Evolutionary conservation across 2,329 filamentous ascomycete genomes (phyloP).

Genomic region (Penicillium sp.): DNA sequence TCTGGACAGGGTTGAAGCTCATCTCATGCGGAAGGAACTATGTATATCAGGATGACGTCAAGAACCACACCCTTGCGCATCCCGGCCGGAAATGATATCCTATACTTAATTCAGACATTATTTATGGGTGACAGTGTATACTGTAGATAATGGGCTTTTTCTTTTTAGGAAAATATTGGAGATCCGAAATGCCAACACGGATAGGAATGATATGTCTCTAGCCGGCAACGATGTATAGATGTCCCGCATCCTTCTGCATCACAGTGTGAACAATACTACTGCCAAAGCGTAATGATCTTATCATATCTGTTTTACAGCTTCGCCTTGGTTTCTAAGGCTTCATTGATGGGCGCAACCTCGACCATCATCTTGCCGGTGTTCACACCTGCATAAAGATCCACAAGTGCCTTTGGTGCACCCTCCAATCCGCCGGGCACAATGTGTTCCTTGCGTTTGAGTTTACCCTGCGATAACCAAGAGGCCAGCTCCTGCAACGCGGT

Average conservation of each 20-base stretch:
- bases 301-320: conserved; percentile 35
- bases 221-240: neutral
- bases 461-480: conserved; percentile 66
- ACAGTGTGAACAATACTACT: neutral
- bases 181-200: neutral
- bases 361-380: conserved; percentile 65
- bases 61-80: neutral
- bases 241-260: neutral
- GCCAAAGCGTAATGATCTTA: neutral
- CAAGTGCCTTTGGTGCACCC: conserved; percentile 59
- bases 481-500: conserved; percentile 58
- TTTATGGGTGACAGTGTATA: no score
- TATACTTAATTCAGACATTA: no score
- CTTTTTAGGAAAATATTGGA: neutral
- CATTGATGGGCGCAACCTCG: conserved; percentile 37
- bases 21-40: neutral
- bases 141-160: neutral
- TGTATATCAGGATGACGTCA: conserved; percentile 3
- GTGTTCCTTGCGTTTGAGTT: conserved; percentile 66
- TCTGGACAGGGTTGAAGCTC: neutral
- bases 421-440: conserved; percentile 65
- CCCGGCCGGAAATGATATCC: no score
- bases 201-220: neutral
- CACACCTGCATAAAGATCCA: conserved; percentile 61
- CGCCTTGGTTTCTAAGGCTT: conserved; percentile 34